Percentiles rank a stretch among this genome's conserved stretches.
Evolutionary conservation across 805 yeast species (phyloP).

Genomic region (Suhomyces vadensis): DNA sequence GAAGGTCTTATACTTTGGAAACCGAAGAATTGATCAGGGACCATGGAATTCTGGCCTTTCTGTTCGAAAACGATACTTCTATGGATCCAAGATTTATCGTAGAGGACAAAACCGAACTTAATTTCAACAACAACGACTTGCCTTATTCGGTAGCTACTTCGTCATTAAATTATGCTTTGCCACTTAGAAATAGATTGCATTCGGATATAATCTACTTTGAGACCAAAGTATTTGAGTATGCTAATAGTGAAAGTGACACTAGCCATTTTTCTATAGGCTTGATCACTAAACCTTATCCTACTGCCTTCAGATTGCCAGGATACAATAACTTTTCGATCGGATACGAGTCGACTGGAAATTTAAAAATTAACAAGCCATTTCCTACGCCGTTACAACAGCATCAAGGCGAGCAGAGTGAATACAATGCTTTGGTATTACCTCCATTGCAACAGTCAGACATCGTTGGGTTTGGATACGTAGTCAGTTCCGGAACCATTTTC

Average conservation of each 20-base stretch:
- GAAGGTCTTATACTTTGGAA: constrained; percentile 31
- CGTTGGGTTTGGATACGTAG: constrained; percentile 55
- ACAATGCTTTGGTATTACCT: constrained; percentile 50
- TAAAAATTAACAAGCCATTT: constrained; percentile 66
- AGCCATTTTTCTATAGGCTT: constrained; percentile 65
- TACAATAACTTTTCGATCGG: constrained; percentile 67
- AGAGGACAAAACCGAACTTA: constrained; percentile 40
- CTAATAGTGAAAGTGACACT: constrained; percentile 27
- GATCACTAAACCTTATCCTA: constrained; percentile 72
- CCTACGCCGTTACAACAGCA: constrained; percentile 48
- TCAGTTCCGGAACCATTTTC: constrained; percentile 49
- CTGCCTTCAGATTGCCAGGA: constrained; percentile 69
- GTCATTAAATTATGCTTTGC: constrained; percentile 40
- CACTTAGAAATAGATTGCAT: constrained; percentile 31
- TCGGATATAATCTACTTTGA: constrained; percentile 64
- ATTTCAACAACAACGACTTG: constrained; percentile 36
- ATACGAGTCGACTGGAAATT: constrained; percentile 70
- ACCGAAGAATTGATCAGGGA: constrained; percentile 22
- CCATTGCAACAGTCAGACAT: constrained; percentile 54
- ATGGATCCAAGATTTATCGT: constrained; percentile 37
- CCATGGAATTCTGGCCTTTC: constrained; percentile 41
- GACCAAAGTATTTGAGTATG: constrained; percentile 39
- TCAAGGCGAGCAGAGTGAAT: constrained; percentile 39
- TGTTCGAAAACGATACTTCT: constrained; percentile 36
- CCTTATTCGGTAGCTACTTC: constrained; percentile 44